Percentiles rank a stretch among this genome's conserved stretches.
These are phyloP conservation scores for Anthracocystis panici-leucophaei DNA, from an alignment of 1,284 basidiomycete genomes.

Conservation along the genomic window DNA sequence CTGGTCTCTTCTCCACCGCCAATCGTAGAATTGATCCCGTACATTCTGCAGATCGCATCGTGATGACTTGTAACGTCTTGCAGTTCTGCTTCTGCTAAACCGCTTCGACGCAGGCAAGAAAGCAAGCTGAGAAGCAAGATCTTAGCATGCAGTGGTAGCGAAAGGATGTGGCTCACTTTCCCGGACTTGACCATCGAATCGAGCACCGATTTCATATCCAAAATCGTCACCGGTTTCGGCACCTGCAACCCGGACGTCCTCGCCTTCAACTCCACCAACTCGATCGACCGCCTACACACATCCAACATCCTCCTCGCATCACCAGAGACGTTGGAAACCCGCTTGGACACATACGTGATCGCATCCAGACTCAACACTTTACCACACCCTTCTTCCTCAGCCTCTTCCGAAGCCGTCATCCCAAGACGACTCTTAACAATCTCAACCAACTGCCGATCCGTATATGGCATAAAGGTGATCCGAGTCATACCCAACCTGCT, in stretches of 20 bases:
- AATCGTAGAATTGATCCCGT: conserved; percentile 24
- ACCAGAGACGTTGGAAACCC: conserved; percentile 90
- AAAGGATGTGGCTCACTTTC: conserved; percentile 72
- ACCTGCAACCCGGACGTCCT: conserved; percentile 51
- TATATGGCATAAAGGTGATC: conserved; percentile 95
- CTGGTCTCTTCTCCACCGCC: conserved; percentile 1
- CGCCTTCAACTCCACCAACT: conserved; percentile 51
- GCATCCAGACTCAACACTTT: conserved; percentile 77
- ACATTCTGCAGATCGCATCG: conserved; percentile 52
- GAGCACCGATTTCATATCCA: conserved; percentile 84
- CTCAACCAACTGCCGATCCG: conserved; percentile 80
- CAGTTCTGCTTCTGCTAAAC: conserved; percentile 88
- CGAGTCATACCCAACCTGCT: conserved; percentile 94
- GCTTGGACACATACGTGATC: conserved; percentile 88
- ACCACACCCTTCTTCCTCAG: conserved; percentile 74
- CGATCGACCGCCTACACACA: conserved; percentile 77
- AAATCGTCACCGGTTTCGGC: conserved; percentile 75
- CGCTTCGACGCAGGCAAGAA: conserved; percentile 83
- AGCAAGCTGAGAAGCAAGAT: conserved; percentile 78
- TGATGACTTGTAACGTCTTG: conserved; percentile 75
- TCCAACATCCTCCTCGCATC: conserved; percentile 94
- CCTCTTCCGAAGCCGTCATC: conserved; percentile 26
- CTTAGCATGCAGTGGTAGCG: conserved; percentile 62
- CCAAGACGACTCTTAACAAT: conserved; percentile 86
- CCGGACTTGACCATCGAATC: conserved; percentile 91